phyloP scores from a whole-genome alignment of 1,284 basidiomycete genomes.

The Apiotrichum sp. region DNA sequence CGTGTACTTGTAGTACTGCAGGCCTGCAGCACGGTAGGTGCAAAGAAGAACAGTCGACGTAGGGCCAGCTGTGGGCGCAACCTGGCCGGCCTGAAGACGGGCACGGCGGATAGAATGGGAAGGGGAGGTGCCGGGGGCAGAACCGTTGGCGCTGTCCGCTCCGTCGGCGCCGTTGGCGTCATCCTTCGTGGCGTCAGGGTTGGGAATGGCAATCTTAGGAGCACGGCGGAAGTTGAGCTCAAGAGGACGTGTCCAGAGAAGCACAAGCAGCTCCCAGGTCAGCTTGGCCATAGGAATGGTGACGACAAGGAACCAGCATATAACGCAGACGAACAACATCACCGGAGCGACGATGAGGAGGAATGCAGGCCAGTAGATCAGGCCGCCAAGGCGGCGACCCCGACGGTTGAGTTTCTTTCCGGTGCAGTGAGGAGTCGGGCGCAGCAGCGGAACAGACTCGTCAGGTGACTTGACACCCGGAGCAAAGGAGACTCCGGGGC shows the following conservation, averaged over 20 bases:
- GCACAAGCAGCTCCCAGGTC: conserved; percentile 84
- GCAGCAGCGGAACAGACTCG: neutral
- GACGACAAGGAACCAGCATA: conserved; percentile 90
- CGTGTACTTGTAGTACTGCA: conserved; percentile 98
- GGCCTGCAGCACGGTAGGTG: conserved; percentile 84
- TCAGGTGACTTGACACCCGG: conserved; percentile 17
- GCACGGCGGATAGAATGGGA: conserved; percentile 56
- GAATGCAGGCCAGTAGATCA: conserved; percentile 74
- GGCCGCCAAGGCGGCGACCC: conserved; percentile 48
- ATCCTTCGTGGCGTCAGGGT: conserved; percentile 2
- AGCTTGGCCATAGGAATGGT: conserved; percentile 98
- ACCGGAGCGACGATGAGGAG: conserved; percentile 75
- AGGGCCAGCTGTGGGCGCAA: conserved; percentile 64
- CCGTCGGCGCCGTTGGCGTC: conserved; percentile 24
- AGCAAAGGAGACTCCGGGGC: conserved; percentile 35
- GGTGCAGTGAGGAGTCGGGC: neutral
- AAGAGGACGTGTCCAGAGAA: conserved; percentile 73
- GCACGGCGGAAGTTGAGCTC: conserved; percentile 77
- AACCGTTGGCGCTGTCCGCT: neutral
- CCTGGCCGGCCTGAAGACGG: conserved; percentile 61
- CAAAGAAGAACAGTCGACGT: conserved; percentile 85
- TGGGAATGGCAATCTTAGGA: conserved; percentile 34
- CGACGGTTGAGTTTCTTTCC: conserved; percentile 33
- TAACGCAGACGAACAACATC: conserved; percentile 74
- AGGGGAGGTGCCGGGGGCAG: conserved; percentile 6